phyloP scores from a whole-genome alignment of 2,329 filamentous ascomycete species.

The Zymoseptoria ardabiliae region DNA sequence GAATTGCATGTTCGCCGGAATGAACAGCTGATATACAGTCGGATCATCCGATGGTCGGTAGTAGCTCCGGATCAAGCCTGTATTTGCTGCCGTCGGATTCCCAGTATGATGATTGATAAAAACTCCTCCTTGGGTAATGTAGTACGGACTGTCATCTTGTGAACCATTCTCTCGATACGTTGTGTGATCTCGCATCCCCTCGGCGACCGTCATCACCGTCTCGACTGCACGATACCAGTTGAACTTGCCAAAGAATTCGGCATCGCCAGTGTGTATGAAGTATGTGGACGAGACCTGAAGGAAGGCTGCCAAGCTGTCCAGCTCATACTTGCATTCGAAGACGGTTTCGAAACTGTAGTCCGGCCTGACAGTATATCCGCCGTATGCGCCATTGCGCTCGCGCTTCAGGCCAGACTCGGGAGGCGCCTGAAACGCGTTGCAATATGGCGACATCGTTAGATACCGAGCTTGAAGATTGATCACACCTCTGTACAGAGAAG shows the following conservation, averaged over 20 bases:
- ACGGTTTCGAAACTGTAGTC: constrained; percentile 35
- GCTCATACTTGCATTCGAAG: constrained; percentile 48
- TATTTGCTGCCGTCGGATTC: constrained; percentile 39
- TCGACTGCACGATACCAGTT: constrained; percentile 9
- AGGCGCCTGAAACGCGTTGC: constrained; percentile 45
- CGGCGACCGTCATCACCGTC: constrained; percentile 8
- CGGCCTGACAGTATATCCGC: constrained; percentile 34
- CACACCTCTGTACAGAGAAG: constrained; percentile 58
- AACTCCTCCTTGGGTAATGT: constrained; percentile 1
- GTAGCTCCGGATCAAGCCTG: constrained; percentile 40
- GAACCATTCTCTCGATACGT: constrained; percentile 12
- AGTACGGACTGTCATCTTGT: constrained; percentile 6
- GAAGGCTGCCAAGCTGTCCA: constrained; percentile 44
- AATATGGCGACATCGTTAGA: constrained; percentile 50
- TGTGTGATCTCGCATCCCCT: constrained; percentile 9
- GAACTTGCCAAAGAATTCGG: constrained; percentile 14
- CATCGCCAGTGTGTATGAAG: constrained; percentile 35
- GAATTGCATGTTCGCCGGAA: constrained; percentile 61
- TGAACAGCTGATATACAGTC: constrained; percentile 41
- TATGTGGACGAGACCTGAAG: constrained; percentile 42
- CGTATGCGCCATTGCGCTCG: constrained; percentile 31
- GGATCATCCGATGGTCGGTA: constrained; percentile 44
- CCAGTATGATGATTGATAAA: constrained; percentile 36
- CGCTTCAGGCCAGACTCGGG: constrained; percentile 14
- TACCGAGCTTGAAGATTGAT: constrained; percentile 65